Percentiles rank a stretch among this genome's conserved stretches.
Evolutionary conservation across 345 rosid genomes (phyloP).

Genomic region (Salix brachista): DNA sequence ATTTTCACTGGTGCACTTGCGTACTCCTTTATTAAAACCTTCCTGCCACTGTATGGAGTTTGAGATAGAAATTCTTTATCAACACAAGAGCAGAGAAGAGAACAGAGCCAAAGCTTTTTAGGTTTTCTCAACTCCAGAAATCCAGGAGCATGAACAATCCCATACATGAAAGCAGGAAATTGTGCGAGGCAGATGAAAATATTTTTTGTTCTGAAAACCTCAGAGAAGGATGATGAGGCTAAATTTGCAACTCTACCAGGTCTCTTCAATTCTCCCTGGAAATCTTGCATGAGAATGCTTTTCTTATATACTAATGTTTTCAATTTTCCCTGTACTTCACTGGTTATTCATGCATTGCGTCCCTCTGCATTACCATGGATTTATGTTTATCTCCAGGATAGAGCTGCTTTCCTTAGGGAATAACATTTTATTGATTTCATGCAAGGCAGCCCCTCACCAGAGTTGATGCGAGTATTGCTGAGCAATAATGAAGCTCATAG

Average conservation of each 20-base stretch:
- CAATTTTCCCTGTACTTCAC: background rate
- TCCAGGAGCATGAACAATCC: background rate
- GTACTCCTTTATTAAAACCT: conserved; percentile 69
- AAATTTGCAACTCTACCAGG: conserved; percentile 1
- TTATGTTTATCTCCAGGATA: background rate
- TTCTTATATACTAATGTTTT: background rate
- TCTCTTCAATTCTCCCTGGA: background rate
- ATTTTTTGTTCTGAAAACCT: background rate
- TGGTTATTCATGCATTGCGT: background rate
- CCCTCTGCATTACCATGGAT: background rate
- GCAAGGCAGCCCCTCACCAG: background rate
- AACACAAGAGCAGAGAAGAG: background rate
- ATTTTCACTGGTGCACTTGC: conserved; percentile 92
- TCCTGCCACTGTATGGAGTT: conserved; percentile 69
- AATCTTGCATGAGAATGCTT: background rate
- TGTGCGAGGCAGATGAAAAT: background rate
- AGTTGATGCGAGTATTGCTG: background rate
- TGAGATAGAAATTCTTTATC: conserved; percentile 26
- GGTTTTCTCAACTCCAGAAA: background rate
- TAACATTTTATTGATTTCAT: background rate
- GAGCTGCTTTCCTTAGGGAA: background rate
- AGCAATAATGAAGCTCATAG: no score
- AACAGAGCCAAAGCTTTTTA: background rate
- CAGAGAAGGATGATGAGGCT: background rate
- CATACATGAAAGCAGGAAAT: background rate